Conservation (phyloP, 352 stramenopile species). For the Globisporangium yorkense region DNA sequence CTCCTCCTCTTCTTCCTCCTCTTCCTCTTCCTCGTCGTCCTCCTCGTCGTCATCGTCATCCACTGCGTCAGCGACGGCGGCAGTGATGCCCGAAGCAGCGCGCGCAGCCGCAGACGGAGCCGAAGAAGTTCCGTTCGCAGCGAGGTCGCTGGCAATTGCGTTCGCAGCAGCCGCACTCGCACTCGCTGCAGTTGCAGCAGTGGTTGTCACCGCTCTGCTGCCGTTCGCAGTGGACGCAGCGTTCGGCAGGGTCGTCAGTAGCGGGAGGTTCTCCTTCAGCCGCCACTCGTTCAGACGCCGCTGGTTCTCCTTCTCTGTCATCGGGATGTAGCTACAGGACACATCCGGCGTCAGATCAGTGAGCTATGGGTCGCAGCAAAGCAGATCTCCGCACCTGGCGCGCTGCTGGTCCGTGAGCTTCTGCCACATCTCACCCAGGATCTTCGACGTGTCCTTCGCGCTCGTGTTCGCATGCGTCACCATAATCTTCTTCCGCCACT, state of each 20-base stretch:
- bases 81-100: not conserved
- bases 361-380: not conserved
- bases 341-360: no score
- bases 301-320: constrained; percentile 75
- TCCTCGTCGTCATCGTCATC: constrained; percentile 51
- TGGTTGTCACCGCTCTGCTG: constrained; percentile 1
- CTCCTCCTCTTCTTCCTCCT: constrained; percentile 15
- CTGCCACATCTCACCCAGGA: constrained; percentile 82
- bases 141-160: no score
- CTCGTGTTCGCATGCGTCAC: constrained; percentile 58
- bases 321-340: constrained; percentile 46
- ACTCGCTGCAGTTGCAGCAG: not conserved
- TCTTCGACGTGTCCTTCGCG: constrained; percentile 77
- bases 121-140: not conserved
- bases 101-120: not conserved
- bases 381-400: constrained; percentile 29
- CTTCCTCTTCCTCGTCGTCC: constrained; percentile 23
- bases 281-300: constrained; percentile 72
- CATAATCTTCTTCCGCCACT: constrained; percentile 83
- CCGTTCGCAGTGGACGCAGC: not conserved
- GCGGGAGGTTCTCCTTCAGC: constrained; percentile 62
- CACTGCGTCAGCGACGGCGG: not conserved
- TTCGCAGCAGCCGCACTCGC: not conserved
- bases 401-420: constrained; percentile 75
- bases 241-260: constrained; percentile 1